Conservation (phyloP, 1,284 basidiomycete genomes). For the Ustilago hordei region DNA sequence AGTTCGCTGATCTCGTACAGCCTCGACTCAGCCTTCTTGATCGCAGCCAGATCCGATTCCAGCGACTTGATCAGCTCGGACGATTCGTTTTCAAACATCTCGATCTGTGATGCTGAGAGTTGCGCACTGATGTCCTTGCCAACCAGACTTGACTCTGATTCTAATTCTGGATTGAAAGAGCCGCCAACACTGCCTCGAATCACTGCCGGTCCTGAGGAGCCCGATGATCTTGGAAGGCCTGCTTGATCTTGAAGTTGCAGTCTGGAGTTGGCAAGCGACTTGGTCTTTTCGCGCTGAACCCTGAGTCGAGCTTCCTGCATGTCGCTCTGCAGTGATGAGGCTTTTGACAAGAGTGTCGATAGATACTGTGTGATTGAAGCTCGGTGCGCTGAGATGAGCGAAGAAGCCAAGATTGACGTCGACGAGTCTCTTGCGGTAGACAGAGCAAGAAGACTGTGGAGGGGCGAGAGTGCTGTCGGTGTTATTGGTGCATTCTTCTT, state of each 20-base stretch:
- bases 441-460: conserved; percentile 36
- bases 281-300: conserved; percentile 53
- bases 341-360: conserved; percentile 80
- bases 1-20: conserved; percentile 88
- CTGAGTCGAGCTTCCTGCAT: conserved; percentile 77
- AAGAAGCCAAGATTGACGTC: conserved; percentile 48
- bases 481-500: conserved; percentile 54
- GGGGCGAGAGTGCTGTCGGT: conserved; percentile 25
- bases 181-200: conserved; percentile 53
- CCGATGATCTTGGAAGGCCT: conserved; percentile 6
- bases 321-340: conserved; percentile 81
- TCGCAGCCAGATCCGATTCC: conserved; percentile 83
- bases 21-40: conserved; percentile 87
- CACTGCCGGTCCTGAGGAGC: conserved; percentile 14
- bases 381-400: conserved; percentile 80
- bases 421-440: conserved; percentile 49
- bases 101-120: conserved; percentile 79
- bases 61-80: conserved; percentile 83
- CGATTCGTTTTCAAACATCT: conserved; percentile 90
- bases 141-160: conserved; percentile 33
- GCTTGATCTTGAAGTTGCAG: conserved; percentile 21
- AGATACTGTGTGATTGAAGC: conserved; percentile 87
- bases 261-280: conserved; percentile 43
- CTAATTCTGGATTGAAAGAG: conserved; percentile 41
- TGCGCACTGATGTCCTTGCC: conserved; percentile 52